These are phyloP conservation scores for Nasturtium officinale DNA, from an alignment of 345 rosid species.

Conservation along the genomic window DNA sequence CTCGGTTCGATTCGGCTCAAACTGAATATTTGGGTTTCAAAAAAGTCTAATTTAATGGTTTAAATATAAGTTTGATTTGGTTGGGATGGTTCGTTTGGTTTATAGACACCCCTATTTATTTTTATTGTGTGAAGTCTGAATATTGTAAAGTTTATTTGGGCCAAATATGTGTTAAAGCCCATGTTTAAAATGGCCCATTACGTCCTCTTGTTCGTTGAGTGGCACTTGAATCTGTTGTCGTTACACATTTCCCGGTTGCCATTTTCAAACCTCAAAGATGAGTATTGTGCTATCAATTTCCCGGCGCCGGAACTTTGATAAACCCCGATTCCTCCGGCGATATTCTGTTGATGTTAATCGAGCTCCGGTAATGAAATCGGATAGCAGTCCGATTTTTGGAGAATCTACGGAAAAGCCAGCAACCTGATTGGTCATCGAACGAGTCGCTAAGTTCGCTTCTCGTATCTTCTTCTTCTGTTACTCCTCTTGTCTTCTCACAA, in stretches of 20 bases:
- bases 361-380: constrained; percentile 17
- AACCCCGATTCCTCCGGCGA: constrained; percentile 1
- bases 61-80: too few relatives aligned
- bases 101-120: too few relatives aligned
- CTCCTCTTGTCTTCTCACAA: constrained; percentile 48
- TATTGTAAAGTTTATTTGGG: not conserved
- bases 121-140: too few relatives aligned
- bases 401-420: constrained; percentile 52
- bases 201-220: not conserved
- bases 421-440: constrained; percentile 57
- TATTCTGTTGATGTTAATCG: constrained; percentile 39
- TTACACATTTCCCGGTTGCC: too few relatives aligned
- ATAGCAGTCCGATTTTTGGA: constrained; percentile 43
- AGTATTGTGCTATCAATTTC: constrained; percentile 35
- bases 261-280: constrained; percentile 39
- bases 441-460: constrained; percentile 53
- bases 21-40: too few relatives aligned
- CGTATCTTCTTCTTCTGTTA: constrained; percentile 41
- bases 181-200: not conserved
- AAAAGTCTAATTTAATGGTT: too few relatives aligned
- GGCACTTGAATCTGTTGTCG: too few relatives aligned
- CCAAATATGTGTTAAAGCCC: constrained; percentile 4
- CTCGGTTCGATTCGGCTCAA: too few relatives aligned
- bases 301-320: constrained; percentile 31
- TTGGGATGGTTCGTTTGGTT: too few relatives aligned